A percentile compares a stretch with the other conserved stretches of the same genome.
These are phyloP conservation scores for Peltaster fructicola DNA, from an alignment of 2,329 filamentous ascomycete genomes.

Conservation along the genomic window DNA sequence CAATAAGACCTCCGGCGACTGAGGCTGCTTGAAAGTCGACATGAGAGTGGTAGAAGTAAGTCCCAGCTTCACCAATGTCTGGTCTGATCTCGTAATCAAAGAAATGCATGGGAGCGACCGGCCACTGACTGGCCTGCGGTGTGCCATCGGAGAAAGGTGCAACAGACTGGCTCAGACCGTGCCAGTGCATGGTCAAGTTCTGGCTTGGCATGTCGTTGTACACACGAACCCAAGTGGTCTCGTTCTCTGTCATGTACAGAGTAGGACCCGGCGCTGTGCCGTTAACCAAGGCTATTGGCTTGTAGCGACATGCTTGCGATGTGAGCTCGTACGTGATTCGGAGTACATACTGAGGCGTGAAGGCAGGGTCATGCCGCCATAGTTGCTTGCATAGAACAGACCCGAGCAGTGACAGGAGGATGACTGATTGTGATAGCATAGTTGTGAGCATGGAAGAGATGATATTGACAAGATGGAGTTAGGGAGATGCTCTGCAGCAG, in stretches of 20 bases:
- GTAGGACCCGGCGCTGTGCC: constrained; percentile 35
- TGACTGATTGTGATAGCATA: no score
- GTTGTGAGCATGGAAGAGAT: no score
- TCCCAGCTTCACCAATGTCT: constrained; percentile 36
- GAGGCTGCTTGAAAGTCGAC: constrained; percentile 44
- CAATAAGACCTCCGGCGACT: constrained; percentile 39
- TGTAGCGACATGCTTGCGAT: constrained; percentile 27
- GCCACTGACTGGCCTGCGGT: constrained; percentile 45
- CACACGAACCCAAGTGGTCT: constrained; percentile 37
- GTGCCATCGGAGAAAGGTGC: constrained; percentile 49
- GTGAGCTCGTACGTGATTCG: constrained; percentile 26
- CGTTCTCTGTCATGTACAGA: constrained; percentile 29
- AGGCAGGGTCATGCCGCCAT: no score
- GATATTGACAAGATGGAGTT: no score
- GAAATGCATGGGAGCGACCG: constrained; percentile 41
- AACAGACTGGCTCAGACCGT: constrained; percentile 41
- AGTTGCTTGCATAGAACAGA: no score
- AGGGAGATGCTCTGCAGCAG: no score
- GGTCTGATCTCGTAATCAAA: constrained; percentile 51
- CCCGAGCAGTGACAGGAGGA: no score
- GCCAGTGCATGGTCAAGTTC: constrained; percentile 37
- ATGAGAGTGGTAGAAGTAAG: constrained; percentile 54
- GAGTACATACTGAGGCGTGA: constrained; percentile 30
- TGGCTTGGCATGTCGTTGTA: constrained; percentile 37
- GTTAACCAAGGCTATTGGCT: constrained; percentile 34